Conservation (phyloP, 73 alveolate species). For the Paramecium caudatum region DNA sequence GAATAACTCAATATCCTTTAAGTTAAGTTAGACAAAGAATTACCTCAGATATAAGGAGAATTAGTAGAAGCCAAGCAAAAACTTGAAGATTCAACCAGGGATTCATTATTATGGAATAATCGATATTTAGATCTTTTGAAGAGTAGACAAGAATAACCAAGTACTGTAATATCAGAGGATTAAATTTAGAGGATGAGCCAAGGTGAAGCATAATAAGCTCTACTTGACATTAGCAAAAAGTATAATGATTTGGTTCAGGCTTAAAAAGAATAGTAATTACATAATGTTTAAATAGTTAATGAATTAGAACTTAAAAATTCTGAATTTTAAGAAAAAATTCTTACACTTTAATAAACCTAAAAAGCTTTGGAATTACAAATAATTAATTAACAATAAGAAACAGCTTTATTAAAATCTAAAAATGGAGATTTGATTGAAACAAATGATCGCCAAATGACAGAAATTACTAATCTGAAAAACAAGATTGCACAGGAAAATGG, state of each 20-base stretch:
- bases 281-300: no score
- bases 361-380: not conserved
- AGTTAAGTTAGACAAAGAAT: not conserved
- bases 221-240: no score
- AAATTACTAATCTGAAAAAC: conserved; percentile 2
- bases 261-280: no score
- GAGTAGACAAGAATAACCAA: no score
- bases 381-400: not conserved
- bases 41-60: conserved; percentile 8
- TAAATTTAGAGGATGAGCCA: no score
- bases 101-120: not conserved
- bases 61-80: not conserved
- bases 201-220: no score
- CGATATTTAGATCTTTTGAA: not conserved
- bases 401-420: not conserved
- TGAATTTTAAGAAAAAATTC: no score
- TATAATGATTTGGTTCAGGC: no score
- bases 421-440: not conserved
- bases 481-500: not conserved
- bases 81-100: not conserved
- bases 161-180: no score
- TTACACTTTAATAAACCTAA: no score
- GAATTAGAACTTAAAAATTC: no score
- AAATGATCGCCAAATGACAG: not conserved
- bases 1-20: not conserved